Evolutionary conservation across 2,329 filamentous ascomycete genomes (phyloP), one percentile per base, ranked within the genome.

Genomic region (Cylindrodendrum hubeiense): DNA sequence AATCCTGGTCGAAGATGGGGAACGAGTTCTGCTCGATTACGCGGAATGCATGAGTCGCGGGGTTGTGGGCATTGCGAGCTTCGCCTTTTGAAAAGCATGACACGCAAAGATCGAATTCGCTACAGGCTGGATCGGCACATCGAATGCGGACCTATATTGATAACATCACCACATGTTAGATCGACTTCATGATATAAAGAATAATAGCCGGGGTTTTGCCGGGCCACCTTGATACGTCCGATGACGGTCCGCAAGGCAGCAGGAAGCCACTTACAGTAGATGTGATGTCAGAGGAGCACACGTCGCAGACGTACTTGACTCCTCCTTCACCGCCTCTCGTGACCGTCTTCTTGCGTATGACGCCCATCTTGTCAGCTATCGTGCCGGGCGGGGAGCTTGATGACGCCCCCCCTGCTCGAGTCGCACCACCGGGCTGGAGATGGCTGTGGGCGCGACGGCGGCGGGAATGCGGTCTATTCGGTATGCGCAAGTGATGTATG

Each of bases 21-120:
- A 99, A 97, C 0, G 95, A 98, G 77, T 99, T 97, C 76, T 98
- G 96, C 79, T 99, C 96, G 70, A 99, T 98, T 34, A 99, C 96
- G 68, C 93, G 92, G 79, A 91, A 99, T 15, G 93, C 86, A 80
- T 99, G 96, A 13, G 92, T 93, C 5, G 90, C 87, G 8, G 96
- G 95, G 71, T 97, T 91, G 79, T 99, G 96, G 60, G 92, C 90
- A 73, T 93, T 93, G 67, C 93, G 93, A 49, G 88, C 86, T 74
- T 93, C 89, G 68, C 94, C 95, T 70, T 92, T 90, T 34, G 93
- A 87, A 80, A 99, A 99, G 81, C 96, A 99, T 58, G 93, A 91
- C 39, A 99, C 96, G 78, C 96, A 99, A 56, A 99, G 90, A 78
- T 99, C 96, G 79, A 98, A 99, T 76, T 99, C 96, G 76, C 91